Conservation (phyloP, 768 basidiomycete species). For the Mrakia hoshinonis region DNA sequence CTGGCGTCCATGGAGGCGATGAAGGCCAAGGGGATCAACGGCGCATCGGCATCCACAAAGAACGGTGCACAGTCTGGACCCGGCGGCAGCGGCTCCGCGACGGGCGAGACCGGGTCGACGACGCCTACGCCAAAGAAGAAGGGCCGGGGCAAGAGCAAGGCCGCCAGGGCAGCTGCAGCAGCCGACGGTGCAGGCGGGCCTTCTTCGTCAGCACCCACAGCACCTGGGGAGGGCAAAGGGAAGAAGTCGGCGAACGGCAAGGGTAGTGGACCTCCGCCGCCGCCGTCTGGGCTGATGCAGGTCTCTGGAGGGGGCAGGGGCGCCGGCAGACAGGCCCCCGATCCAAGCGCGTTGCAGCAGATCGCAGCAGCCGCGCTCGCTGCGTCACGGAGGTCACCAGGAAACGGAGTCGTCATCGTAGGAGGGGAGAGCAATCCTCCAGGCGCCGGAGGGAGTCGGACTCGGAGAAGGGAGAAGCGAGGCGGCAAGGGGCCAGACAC, state of each 20-base stretch:
- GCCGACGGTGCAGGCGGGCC: not conserved
- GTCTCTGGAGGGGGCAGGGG: not conserved
- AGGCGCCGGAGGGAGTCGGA: not conserved
- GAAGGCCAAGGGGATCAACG: not conserved
- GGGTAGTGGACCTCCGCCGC: not conserved
- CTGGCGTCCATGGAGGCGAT: slow-evolving; percentile 31
- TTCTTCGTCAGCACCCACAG: not conserved
- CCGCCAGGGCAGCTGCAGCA: not conserved
- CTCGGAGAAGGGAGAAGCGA: slow-evolving; percentile 11
- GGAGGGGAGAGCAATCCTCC: not conserved
- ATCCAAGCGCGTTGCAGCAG: slow-evolving; percentile 3
- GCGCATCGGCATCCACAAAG: not conserved
- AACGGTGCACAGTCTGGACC: not conserved
- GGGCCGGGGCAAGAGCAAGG: not conserved
- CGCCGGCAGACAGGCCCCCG: slow-evolving; percentile 4
- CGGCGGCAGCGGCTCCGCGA: not conserved
- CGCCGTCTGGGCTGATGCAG: not conserved
- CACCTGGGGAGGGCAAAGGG: not conserved
- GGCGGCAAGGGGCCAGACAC: not conserved
- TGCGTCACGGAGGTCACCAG: not conserved
- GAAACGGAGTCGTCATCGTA: not conserved
- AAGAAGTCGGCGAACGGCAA: not conserved
- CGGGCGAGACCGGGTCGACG: too few species aligned
- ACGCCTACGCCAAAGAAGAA: too few species aligned
- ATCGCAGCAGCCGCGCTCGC: slow-evolving; percentile 16